These are phyloP conservation scores for Cladosporium cucumerinum DNA, from an alignment of 2,329 filamentous ascomycete species.

Conservation along the genomic window DNA sequence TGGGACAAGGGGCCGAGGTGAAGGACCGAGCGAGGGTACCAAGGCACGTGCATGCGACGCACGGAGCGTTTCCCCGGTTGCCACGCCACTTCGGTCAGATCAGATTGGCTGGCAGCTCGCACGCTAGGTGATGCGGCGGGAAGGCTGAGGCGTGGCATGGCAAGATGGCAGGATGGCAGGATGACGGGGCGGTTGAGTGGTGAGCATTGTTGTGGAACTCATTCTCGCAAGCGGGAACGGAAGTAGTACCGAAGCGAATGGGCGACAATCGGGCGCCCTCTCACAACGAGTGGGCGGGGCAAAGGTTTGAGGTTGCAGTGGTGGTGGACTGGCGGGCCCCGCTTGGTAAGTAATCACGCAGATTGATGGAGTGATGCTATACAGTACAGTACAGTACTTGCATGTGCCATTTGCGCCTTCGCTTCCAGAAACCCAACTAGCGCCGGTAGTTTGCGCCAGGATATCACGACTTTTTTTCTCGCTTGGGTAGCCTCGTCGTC, in stretches of 20 bases:
- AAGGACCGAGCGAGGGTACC: neutral
- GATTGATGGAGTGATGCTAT: neutral
- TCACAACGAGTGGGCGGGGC: neutral
- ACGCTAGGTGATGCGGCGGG: neutral
- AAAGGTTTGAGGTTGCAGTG: neutral
- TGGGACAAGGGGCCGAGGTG: too few relatives aligned
- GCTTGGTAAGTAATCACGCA: neutral
- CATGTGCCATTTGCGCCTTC: neutral
- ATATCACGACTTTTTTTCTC: neutral
- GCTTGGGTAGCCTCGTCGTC: neutral
- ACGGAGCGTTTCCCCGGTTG: neutral
- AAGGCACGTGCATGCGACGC: neutral
- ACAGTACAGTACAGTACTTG: too few relatives aligned
- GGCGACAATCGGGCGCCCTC: neutral
- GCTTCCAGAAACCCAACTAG: constrained; percentile 7
- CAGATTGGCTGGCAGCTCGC: neutral
- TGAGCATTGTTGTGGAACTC: too few relatives aligned
- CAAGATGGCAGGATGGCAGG: neutral
- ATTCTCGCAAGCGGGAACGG: neutral
- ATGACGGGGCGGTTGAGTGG: too few relatives aligned
- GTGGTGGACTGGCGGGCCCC: neutral
- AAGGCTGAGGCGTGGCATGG: neutral
- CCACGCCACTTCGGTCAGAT: neutral
- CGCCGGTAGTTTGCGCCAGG: constrained; percentile 5
- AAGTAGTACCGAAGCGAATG: neutral